A percentile compares a stretch with the other conserved stretches of the same genome.
These are phyloP conservation scores for Chalaropsis thielavioides DNA, from an alignment of 2,329 filamentous ascomycete genomes.

Conservation along the genomic window DNA sequence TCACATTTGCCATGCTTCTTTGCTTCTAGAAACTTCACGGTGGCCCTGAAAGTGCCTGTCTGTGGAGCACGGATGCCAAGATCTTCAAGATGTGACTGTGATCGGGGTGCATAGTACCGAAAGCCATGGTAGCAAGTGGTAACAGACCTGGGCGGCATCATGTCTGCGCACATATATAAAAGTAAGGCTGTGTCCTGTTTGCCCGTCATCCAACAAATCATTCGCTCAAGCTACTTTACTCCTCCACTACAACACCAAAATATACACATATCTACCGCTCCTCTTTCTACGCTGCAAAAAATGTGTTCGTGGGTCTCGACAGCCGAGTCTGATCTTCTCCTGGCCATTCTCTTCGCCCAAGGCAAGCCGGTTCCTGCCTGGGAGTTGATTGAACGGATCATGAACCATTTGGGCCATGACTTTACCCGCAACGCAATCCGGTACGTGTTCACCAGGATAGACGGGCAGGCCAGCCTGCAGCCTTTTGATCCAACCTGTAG, in stretches of 20 bases:
- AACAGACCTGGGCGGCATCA: background rate
- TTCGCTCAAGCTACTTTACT: too few relatives aligned
- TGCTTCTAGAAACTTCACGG: background rate
- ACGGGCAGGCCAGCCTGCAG: background rate
- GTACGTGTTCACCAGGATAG: background rate
- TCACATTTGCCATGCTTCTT: background rate
- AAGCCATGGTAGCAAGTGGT: background rate
- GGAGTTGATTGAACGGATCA: background rate
- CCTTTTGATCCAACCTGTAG: background rate
- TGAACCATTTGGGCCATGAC: background rate
- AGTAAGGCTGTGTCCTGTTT: background rate
- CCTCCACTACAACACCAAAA: too few relatives aligned
- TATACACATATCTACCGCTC: background rate
- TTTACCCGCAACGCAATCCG: background rate
- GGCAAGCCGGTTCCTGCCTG: background rate
- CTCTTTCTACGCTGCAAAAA: background rate
- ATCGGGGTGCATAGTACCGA: background rate
- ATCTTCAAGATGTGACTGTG: background rate
- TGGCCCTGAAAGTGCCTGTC: too few relatives aligned
- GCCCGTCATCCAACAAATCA: background rate
- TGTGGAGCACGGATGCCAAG: background rate
- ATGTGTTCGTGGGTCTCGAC: background rate
- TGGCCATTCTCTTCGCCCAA: background rate
- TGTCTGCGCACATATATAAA: background rate
- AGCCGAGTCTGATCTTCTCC: background rate